Evolutionary conservation across 306 rosid genomes (phyloP).

Genomic region (Luffa aegyptiaca): DNA sequence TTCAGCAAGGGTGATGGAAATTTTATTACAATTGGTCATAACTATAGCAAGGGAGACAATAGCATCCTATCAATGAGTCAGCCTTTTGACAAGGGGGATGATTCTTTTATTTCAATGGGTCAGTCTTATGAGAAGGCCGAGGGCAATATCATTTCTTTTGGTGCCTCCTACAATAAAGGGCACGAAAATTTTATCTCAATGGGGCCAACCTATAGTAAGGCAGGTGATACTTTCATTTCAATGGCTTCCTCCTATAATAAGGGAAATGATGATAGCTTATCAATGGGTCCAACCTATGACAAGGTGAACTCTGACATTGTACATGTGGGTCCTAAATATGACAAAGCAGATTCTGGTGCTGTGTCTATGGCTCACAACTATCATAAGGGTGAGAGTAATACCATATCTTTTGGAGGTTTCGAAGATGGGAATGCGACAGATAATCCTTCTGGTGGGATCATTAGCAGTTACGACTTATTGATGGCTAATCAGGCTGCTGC

Average conservation of each 20-base stretch:
- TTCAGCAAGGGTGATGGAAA: conserved; percentile 55
- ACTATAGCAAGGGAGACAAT: conserved; percentile 51
- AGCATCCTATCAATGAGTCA: conserved; percentile 51
- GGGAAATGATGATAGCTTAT: conserved; percentile 33
- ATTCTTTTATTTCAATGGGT: conserved; percentile 64
- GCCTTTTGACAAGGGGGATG: conserved; percentile 53
- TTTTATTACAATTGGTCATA: conserved; percentile 62
- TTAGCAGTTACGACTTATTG: conserved; percentile 49
- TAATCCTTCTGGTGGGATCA: conserved; percentile 53
- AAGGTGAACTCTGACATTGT: conserved; percentile 42
- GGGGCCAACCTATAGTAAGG: conserved; percentile 48
- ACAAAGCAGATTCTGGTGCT: conserved; percentile 43
- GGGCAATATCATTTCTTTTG: conserved; percentile 45
- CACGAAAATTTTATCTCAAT: conserved; percentile 46
- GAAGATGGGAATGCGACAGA: conserved; percentile 40
- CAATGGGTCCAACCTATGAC: conserved; percentile 51
- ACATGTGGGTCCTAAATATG: conserved; percentile 36
- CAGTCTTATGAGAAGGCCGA: conserved; percentile 66
- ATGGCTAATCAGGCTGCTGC: conserved; percentile 44
- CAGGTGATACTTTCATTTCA: conserved; percentile 47
- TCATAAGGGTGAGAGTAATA: conserved; percentile 42
- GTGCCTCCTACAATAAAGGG: conserved; percentile 56
- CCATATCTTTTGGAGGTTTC: conserved; percentile 68
- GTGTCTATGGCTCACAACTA: conserved; percentile 37
- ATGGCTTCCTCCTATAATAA: conserved; percentile 45